Conservation (phyloP, 176 grass and related monocot species). For the Themeda triandra region DNA sequence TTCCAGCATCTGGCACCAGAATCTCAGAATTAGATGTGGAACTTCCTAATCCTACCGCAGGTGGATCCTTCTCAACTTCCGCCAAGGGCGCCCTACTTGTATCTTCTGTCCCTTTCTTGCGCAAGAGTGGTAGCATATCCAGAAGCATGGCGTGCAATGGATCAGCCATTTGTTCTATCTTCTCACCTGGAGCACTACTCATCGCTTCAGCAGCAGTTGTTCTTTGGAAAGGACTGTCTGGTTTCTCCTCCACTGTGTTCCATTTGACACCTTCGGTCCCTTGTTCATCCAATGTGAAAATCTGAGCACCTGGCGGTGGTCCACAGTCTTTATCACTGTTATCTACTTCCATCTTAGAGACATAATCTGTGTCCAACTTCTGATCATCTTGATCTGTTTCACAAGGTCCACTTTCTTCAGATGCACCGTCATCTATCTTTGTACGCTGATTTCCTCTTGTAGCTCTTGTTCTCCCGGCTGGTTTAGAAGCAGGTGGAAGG, state of each 20-base stretch:
- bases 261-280: constrained; percentile 12
- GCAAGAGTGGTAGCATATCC: constrained; percentile 76
- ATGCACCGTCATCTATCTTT: constrained; percentile 47
- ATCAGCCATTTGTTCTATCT: constrained; percentile 83
- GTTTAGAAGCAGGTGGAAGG: constrained; percentile 38
- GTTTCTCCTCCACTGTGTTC: background rate
- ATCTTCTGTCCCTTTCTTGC: constrained; percentile 35
- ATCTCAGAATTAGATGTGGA: constrained; percentile 1
- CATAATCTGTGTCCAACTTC: constrained; percentile 16
- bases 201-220: constrained; percentile 29
- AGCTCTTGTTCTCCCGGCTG: constrained; percentile 31
- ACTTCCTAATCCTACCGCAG: background rate
- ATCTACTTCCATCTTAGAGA: constrained; percentile 27
- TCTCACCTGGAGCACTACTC: constrained; percentile 16
- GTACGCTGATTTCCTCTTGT: constrained; percentile 45
- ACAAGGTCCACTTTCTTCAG: constrained; percentile 38
- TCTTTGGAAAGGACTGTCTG: constrained; percentile 23
- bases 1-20: background rate
- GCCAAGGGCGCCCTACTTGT: background rate
- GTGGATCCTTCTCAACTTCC: constrained; percentile 3
- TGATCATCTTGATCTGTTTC: constrained; percentile 33
- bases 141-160: constrained; percentile 86
- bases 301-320: constrained; percentile 34
- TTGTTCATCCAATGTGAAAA: constrained; percentile 38
- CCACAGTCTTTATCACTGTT: background rate